phyloP scores from a whole-genome alignment of 2,329 filamentous ascomycete genomes.

The Ascomycota sp. region DNA sequence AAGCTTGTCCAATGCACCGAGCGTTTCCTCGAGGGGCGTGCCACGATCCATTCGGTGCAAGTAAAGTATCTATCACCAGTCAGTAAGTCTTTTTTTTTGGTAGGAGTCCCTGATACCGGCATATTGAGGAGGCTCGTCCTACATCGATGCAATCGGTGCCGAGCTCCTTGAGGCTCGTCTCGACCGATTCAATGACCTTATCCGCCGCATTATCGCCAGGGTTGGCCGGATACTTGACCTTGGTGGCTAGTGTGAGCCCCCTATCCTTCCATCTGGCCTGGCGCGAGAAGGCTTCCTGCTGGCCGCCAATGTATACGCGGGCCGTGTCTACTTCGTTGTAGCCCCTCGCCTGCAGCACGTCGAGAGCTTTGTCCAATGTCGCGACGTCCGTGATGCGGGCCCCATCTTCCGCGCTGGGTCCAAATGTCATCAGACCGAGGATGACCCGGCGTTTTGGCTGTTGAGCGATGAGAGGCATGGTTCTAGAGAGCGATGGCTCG shows the following conservation, averaged over 20 bases:
- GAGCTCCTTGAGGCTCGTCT: constrained; percentile 47
- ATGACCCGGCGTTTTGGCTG: constrained; percentile 43
- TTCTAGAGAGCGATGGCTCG: constrained; percentile 3
- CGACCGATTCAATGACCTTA: constrained; percentile 40
- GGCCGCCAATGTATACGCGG: constrained; percentile 44
- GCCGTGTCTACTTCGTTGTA: constrained; percentile 78
- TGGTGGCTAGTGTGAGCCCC: constrained; percentile 57
- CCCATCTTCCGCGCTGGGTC: constrained; percentile 35
- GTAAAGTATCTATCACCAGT: constrained; percentile 12
- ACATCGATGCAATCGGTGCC: constrained; percentile 51
- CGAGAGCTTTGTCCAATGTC: constrained; percentile 49
- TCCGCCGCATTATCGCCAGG: constrained; percentile 39
- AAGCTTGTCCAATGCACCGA: constrained; percentile 55
- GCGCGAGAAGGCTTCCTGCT: constrained; percentile 59
- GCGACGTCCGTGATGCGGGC: constrained; percentile 46
- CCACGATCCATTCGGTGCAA: constrained; percentile 28
- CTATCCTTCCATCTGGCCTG: constrained; percentile 58
- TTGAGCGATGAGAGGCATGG: constrained; percentile 23
- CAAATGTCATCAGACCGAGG: constrained; percentile 73
- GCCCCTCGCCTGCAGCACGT: constrained; percentile 53
- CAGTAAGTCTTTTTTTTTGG: background rate
- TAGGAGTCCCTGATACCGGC: background rate
- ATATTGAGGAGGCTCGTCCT: constrained; percentile 7
- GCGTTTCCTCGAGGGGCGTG: constrained; percentile 56
- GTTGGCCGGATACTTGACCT: constrained; percentile 39